Evolutionary conservation across 2,329 filamentous ascomycete genomes (phyloP).

Genomic region (Zymoseptoria pseudotritici): DNA sequence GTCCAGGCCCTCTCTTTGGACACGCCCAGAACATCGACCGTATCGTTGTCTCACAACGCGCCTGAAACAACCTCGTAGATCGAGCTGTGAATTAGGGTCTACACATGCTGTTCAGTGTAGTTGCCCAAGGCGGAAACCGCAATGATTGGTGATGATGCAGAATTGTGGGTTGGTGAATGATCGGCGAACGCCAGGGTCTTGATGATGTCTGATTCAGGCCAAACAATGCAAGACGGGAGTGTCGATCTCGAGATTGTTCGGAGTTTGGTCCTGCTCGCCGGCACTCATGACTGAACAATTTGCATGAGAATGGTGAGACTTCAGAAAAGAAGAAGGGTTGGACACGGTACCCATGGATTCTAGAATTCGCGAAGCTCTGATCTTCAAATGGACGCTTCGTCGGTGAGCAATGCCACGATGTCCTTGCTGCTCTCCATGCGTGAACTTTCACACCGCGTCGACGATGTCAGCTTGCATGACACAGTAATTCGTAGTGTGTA

Average conservation of each 20-base stretch:
- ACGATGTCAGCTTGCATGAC: neutral
- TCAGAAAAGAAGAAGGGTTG: neutral
- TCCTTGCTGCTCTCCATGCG: too few species aligned
- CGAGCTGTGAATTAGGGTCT: neutral
- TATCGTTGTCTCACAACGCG: too few species aligned
- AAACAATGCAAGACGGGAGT: neutral
- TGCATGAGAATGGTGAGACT: neutral
- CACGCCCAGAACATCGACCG: too few species aligned
- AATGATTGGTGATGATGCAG: neutral
- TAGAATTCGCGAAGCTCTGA: too few species aligned
- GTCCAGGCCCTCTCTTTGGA: neutral
- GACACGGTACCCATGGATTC: too few species aligned
- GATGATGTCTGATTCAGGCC: neutral
- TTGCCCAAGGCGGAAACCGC: neutral
- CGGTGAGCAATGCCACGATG: too few species aligned
- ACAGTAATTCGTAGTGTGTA: too few species aligned
- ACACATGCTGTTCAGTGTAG: neutral
- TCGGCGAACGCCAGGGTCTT: neutral
- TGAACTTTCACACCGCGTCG: neutral
- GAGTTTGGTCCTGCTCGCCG: neutral
- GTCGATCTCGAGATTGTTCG: neutral
- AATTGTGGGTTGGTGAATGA: neutral
- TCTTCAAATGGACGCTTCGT: too few species aligned
- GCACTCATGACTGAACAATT: neutral
- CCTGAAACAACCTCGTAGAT: neutral